Base-by-base conservation (phyloP, 2,329 filamentous ascomycete species). In the Neocucurbitaria cava region DNA sequence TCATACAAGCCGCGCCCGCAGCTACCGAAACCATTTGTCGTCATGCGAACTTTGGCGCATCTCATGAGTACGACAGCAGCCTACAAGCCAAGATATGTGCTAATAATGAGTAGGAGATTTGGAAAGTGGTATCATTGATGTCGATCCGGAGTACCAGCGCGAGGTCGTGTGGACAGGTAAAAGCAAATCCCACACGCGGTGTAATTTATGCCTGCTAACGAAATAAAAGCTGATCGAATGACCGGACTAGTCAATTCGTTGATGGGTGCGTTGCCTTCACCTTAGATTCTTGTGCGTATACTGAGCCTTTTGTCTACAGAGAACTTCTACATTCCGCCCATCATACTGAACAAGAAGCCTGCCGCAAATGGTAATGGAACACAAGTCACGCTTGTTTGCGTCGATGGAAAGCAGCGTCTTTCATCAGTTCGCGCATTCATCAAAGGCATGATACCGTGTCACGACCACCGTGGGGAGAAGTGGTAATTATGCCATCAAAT, bases 321-420 rank as follows among this genome's bases (percentile, higher is more conserved):
- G 28, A 75, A 76, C 17, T 76, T 63, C 49, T 81, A 77, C 44
- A 76, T 82, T 24, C 80, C 80, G 11, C 80, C 79, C 2, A 76
- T 82, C 6, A 81, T 82, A 39, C 77, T 82, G 49, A 81, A 81
- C 57, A 69, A 71, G 39, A 66, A 70, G 42, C 15, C 26, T 10
- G 18, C 4, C 11, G 10, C 17, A 39, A 15, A 21, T 39, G 20
- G 36, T 11, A 15, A 11, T 21, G 17, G 17, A 23, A 1, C 36
- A 15, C 39, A 46, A n/a, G 43, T 48, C 3, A 64, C 52, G 13
- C 68, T 77, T 10, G 70, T 78, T 17, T 81, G 78, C 54, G 74
- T 82, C 8, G 79, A 82, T 63, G 80, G 80, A 3, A 82, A 82
- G 62, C 79, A 82, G 59, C 76, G 80, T 13, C 64, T 82, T 4